Evolutionary conservation across 1,284 basidiomycete genomes (phyloP).

Genomic region (Tylopilus orsonianus): DNA sequence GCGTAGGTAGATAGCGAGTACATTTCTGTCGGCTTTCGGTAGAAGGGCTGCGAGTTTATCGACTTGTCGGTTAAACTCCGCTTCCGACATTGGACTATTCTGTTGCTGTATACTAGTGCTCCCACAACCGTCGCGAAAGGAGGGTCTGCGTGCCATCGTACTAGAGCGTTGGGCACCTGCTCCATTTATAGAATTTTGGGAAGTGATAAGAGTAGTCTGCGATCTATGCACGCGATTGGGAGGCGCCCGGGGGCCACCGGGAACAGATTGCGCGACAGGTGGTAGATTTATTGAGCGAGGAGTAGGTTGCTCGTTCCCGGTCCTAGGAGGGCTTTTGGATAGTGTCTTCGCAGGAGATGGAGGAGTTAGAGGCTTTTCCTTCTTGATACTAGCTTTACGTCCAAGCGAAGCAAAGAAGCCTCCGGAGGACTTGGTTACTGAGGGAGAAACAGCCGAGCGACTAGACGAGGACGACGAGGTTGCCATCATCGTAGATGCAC

Average conservation of each 20-base stretch:
- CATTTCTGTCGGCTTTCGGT: conserved; percentile 69
- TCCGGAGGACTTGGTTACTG: conserved; percentile 43
- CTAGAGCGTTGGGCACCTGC: conserved; percentile 41
- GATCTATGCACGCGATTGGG: conserved; percentile 61
- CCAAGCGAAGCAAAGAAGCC: conserved; percentile 76
- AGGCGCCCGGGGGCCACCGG: conserved; percentile 76
- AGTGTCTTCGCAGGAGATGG: conserved; percentile 40
- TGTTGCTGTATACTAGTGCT: conserved; percentile 11
- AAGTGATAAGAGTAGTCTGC: conserved; percentile 58
- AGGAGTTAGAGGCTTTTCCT: conserved; percentile 33
- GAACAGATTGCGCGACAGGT: conserved; percentile 50
- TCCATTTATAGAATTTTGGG: conserved; percentile 37
- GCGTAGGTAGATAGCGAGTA: conserved; percentile 72
- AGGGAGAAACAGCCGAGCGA: conserved; percentile 30
- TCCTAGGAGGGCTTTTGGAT: conserved; percentile 43
- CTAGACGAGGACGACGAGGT: conserved; percentile 37
- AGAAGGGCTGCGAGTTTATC: conserved; percentile 72
- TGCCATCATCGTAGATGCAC: conserved; percentile 31
- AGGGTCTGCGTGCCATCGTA: conserved; percentile 49
- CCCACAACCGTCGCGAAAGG: conserved; percentile 41
- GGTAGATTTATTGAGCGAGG: conserved; percentile 41
- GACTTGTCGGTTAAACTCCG: conserved; percentile 63
- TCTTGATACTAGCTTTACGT: conserved; percentile 61
- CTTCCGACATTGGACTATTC: conserved; percentile 12
- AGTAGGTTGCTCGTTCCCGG: conserved; percentile 29